Evolutionary conservation across 768 basidiomycete species (phyloP), one percentile per base, ranked within the genome.

Genomic region (Myochromella boudieri): DNA sequence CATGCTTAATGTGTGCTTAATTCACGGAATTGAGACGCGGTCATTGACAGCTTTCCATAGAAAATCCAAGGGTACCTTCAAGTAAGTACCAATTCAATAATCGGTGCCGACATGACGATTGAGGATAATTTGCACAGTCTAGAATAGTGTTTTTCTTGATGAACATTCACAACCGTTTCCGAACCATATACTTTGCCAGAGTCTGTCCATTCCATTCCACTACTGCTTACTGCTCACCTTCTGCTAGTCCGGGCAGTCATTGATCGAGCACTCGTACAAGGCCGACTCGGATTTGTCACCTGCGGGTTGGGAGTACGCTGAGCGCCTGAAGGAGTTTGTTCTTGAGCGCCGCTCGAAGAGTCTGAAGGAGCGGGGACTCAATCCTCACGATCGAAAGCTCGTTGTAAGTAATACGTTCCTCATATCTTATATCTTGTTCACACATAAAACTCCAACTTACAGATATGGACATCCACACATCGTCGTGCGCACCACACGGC

Each of bases 391-490:
- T 36, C 80, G 82, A 24, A 78, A 77, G 40, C 74, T 84, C 15
- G 84, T 88, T 58, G 89, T 90, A 68, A 27, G 82, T 69, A 27
- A 17, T 12, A 18, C 2, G 20, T 11, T 22, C 22, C 20, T 34
- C 20, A 15, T 40, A 9, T 54, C 11, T 14, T 21, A 5, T 12
- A 25, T 25, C 18, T 20, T 37, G 12, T 15, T 46, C 20, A n/a
- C 25, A 14, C 9, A 0, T 26, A 11, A 20, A 26, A 22, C 6
- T 37, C 4, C 8, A 6, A 29, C 4, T 31, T 8, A 6, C 59
- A 97, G 95, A 89, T 99, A 31, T 99, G 97, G 97, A 97, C 97
- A 0, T 97, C 94, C 1, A 89, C 97, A 0, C 84, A 97, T 11
- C 77, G 94, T 39, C 77, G 97, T 41, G 90, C 95, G 4, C 86